Percentiles rank a stretch among this genome's conserved stretches.
Evolutionary conservation across 1,284 basidiomycete species (phyloP).

Genomic region (Malassezia caprae): DNA sequence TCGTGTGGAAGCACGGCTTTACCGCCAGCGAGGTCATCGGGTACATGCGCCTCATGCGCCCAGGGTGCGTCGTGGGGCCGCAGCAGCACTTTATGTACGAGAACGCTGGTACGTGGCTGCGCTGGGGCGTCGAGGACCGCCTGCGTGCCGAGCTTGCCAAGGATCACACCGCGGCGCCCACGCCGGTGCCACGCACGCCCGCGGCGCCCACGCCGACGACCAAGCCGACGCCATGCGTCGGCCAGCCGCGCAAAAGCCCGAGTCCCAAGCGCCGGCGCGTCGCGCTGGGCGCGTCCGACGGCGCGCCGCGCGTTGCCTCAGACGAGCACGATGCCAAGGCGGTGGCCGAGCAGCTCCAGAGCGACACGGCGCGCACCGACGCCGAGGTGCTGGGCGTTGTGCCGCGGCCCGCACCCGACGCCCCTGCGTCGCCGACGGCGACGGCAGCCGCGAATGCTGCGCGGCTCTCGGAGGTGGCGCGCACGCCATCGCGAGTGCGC

Average conservation of each 20-base stretch:
- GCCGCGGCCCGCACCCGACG: background rate
- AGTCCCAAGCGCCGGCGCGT: slow-evolving; percentile 31
- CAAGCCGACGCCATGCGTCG: slow-evolving; percentile 45
- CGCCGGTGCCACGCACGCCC: slow-evolving; percentile 13
- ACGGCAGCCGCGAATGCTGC: slow-evolving; percentile 3
- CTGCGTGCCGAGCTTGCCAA: slow-evolving; percentile 23
- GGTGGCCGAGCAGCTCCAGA: slow-evolving; percentile 4
- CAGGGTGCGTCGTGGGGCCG: slow-evolving; percentile 82
- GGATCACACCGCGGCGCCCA: slow-evolving; percentile 12
- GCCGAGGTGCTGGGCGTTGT: slow-evolving; percentile 16
- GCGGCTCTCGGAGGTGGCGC: background rate
- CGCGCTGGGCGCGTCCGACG: background rate
- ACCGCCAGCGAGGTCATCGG: slow-evolving; percentile 94
- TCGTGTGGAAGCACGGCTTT: slow-evolving; percentile 99
- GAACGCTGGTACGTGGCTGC: slow-evolving; percentile 50
- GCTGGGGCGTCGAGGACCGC: slow-evolving; percentile 28
- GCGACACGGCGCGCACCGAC: slow-evolving; percentile 6
- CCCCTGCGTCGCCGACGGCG: background rate
- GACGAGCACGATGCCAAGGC: slow-evolving; percentile 10
- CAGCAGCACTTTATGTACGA: slow-evolving; percentile 85
- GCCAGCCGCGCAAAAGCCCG: slow-evolving; percentile 44
- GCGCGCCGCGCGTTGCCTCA: background rate
- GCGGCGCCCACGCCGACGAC: slow-evolving; percentile 5
- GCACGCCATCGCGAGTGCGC: background rate
- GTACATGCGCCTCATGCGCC: slow-evolving; percentile 93